Conservation (phyloP, 2,329 filamentous ascomycete genomes). For the Phialemonium atrogriseum region DNA sequence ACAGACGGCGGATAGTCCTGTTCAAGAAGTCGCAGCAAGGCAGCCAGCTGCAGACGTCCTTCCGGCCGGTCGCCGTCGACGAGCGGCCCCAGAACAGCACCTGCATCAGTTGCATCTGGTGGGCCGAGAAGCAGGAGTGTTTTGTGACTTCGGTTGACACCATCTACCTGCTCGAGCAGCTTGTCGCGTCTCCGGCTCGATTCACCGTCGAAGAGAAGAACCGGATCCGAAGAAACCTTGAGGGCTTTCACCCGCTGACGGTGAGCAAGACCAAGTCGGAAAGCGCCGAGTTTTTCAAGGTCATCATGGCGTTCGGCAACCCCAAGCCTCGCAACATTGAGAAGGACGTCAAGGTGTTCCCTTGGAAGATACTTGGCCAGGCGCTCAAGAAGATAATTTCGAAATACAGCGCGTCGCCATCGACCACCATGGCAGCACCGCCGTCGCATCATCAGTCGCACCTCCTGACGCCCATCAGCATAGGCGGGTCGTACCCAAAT, state of each 20-base stretch:
- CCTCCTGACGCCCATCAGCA: conserved; percentile 30
- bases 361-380: conserved; percentile 81
- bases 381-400: conserved; percentile 97
- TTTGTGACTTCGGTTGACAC: conserved; percentile 97
- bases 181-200: conserved; percentile 65
- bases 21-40: conserved; percentile 79
- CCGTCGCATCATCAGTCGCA: conserved; percentile 21
- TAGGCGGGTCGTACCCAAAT: conserved; percentile 30
- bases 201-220: conserved; percentile 99
- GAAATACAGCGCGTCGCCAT: conserved; percentile 64
- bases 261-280: conserved; percentile 90
- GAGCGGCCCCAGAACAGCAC: conserved; percentile 78
- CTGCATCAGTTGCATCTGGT: conserved; percentile 96
- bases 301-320: conserved; percentile 95
- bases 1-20: conserved; percentile 75
- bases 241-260: conserved; percentile 86
- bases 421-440: conserved; percentile 10
- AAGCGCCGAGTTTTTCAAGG: conserved; percentile 95
- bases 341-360: conserved; percentile 98
- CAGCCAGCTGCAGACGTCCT: conserved; percentile 72
- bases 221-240: conserved; percentile 87
- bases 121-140: conserved; percentile 84
- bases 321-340: conserved; percentile 97
- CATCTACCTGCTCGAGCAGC: conserved; percentile 85
- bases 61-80: conserved; percentile 69